These are phyloP conservation scores for Heliosperma pusillum DNA, from an alignment of 148 eudicot genomes.

Conservation along the genomic window DNA sequence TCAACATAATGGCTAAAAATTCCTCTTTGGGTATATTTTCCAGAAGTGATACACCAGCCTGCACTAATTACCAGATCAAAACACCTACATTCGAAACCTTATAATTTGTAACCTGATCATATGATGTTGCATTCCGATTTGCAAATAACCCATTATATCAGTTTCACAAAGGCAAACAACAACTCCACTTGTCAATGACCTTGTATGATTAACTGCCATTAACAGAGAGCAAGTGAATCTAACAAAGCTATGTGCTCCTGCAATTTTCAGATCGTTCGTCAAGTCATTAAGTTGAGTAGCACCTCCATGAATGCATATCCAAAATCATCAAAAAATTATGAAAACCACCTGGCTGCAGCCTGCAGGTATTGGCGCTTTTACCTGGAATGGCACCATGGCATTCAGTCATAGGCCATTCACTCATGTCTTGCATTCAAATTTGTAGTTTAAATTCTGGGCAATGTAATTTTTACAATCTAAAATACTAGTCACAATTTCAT, in stretches of 20 bases:
- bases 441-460: not conserved
- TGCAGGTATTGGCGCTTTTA: slow-evolving; percentile 68
- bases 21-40: slow-evolving; percentile 51
- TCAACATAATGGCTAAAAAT: slow-evolving; percentile 49
- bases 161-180: not conserved
- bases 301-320: slow-evolving; percentile 62
- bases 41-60: slow-evolving; percentile 71
- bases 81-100: slow-evolving; percentile 1
- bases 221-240: slow-evolving; percentile 45
- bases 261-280: slow-evolving; percentile 45
- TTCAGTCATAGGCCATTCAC: not conserved
- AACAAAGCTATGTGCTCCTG: slow-evolving; percentile 49
- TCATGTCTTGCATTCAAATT: slow-evolving; percentile 7
- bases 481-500: too few relatives aligned
- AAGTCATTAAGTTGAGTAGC: slow-evolving; percentile 37
- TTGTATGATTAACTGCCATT: slow-evolving; percentile 56
- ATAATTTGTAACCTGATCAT: not conserved
- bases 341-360: slow-evolving; percentile 76
- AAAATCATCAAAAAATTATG: slow-evolving; percentile 71
- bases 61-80: slow-evolving; percentile 27
- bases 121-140: not conserved
- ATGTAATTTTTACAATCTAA: not conserved
- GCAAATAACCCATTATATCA: not conserved
- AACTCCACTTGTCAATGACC: slow-evolving; percentile 29
- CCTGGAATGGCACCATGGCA: slow-evolving; percentile 38